Percentiles rank a stretch among this genome's conserved stretches.
phyloP scores from a whole-genome alignment of 164 flowering plant genomes.

The Magnolia kwangsiensis region DNA sequence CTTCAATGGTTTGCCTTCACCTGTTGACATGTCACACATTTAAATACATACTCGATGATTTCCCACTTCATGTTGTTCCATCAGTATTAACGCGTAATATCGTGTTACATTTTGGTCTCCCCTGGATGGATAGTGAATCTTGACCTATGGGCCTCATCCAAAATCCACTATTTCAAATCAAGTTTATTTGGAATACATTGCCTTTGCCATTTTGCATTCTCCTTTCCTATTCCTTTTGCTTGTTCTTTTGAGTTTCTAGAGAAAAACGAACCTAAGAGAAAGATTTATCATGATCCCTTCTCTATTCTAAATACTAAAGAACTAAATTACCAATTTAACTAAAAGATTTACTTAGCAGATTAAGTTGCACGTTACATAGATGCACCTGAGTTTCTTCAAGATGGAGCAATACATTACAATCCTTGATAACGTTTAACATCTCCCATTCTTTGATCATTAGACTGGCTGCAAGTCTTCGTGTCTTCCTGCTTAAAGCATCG shows the following conservation, averaged over 20 bases:
- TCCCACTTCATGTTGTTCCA: not conserved
- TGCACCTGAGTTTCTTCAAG: not conserved
- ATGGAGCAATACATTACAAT: too few relatives aligned
- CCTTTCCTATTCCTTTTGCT: not conserved
- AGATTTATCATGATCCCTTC: not conserved
- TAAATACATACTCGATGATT: not conserved
- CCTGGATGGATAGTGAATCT: not conserved
- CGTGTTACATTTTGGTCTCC: not conserved
- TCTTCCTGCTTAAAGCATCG: not conserved
- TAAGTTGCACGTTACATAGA: not conserved
- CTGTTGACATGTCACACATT: conserved; percentile 1
- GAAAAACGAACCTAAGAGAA: too few relatives aligned
- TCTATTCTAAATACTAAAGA: too few relatives aligned
- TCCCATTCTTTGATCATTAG: not conserved
- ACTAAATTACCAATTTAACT: too few relatives aligned
- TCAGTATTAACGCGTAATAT: not conserved
- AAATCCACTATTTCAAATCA: too few relatives aligned
- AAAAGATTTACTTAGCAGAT: not conserved
- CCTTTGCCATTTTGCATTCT: not conserved
- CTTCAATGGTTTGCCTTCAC: conserved; percentile 4
- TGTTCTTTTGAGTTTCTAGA: not conserved
- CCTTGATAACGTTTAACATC: not conserved
- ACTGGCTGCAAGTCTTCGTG: not conserved
- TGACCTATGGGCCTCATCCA: too few relatives aligned
- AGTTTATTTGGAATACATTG: not conserved